These are phyloP conservation scores for Candida endomychidarum DNA, from an alignment of 805 yeast genomes.

Conservation along the genomic window DNA sequence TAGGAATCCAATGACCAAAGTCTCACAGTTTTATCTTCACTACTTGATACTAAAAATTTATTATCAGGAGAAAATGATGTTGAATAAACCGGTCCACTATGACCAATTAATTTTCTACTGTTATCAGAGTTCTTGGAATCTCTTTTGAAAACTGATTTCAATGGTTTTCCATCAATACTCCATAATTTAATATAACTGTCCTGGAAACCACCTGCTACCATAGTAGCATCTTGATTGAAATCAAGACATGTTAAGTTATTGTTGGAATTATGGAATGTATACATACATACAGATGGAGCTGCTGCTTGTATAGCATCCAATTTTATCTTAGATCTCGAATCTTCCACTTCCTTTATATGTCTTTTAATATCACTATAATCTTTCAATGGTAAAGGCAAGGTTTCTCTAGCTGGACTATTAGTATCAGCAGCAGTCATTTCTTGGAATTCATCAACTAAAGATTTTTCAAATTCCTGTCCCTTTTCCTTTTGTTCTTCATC, in stretches of 20 bases:
- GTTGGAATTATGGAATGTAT: conserved; percentile 94
- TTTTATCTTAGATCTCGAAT: conserved; percentile 71
- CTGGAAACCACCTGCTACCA: conserved; percentile 92
- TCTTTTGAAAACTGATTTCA: conserved; percentile 57
- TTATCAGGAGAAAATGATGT: conserved; percentile 89
- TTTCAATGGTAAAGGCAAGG: conserved; percentile 82
- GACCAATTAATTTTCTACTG: conserved; percentile 75
- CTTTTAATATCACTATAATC: conserved; percentile 77
- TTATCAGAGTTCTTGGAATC: conserved; percentile 51
- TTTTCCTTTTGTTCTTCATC: conserved; percentile 48
- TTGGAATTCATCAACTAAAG: conserved; percentile 40
- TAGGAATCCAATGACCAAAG: conserved; percentile 93
- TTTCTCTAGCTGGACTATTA: conserved; percentile 72
- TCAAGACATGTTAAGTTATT: conserved; percentile 82
- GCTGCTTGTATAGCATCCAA: conserved; percentile 66
- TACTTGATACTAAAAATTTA: conserved; percentile 71
- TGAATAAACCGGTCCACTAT: conserved; percentile 92
- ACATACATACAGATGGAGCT: conserved; percentile 95
- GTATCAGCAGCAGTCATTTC: conserved; percentile 50
- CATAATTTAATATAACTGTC: conserved; percentile 89
- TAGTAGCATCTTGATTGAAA: conserved; percentile 82
- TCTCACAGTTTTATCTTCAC: conserved; percentile 90
- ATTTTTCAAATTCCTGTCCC: conserved; percentile 21
- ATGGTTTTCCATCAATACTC: conserved; percentile 89
- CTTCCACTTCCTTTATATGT: conserved; percentile 76